Evolutionary conservation across 495 filamentous ascomycete genomes (phyloP), one percentile per base, ranked within the genome.

Genomic region (Xanthoparmelia taractica): DNA sequence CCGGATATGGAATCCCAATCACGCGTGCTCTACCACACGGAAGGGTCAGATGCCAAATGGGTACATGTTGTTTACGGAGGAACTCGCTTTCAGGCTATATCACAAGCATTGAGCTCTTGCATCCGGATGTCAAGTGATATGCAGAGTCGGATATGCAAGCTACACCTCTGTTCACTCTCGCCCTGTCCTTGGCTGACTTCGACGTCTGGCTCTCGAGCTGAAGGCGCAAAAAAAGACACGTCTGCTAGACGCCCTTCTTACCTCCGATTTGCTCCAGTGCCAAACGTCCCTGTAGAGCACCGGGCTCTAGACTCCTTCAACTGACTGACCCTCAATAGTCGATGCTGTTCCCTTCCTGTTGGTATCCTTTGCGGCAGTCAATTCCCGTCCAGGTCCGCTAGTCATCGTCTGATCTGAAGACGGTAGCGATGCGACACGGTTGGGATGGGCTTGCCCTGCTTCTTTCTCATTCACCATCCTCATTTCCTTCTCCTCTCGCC

Each of bases 311-410:
- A 61, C 18, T 25, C 33, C 38, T 58, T 55, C 33, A 27, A 55
- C 47, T 33, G 45, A 11, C 27, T 52, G 60, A 12, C 60, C 60
- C 34, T 63, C 61, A 52, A 48, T 58, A n/a, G 23, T 55, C 36
- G 40, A 47, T 33, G 61, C 52, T 25, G 23, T n/a, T 38, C 61
- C 61, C 37, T 47, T 63, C 38, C 40, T 31, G 33, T 63, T 34
- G 23, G 54, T 63, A 38, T 61, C 61, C 27, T 34, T 45, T 52
- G 66, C 64, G 5, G 60, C 67, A 40, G 36, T 66, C 60, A 66
- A 41, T 37, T 68, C 67, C 18, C 58, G 45, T 1, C 67, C 67
- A 11, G 64, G 50, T 6, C 52, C 64, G 50, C 67, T 66, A 54
- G 36, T 36, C 67, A 66, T 66, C 23, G 47, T 33, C 31, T 57